Evolutionary conservation across 2,329 filamentous ascomycete species (phyloP).

Genomic region (Pestalotiopsis sp.): DNA sequence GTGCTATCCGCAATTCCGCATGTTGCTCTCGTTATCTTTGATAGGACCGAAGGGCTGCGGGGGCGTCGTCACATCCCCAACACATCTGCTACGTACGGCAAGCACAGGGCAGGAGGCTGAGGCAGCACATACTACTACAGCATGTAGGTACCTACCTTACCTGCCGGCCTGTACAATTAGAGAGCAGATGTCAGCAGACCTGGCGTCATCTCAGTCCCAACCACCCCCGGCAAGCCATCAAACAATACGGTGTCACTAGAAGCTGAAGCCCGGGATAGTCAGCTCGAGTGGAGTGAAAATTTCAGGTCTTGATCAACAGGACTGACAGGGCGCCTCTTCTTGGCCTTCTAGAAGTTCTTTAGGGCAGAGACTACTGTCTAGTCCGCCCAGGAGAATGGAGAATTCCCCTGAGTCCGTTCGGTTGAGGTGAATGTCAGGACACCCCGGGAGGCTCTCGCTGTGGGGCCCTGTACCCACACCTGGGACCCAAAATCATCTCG

Average conservation of each 20-base stretch:
- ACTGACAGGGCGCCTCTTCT: neutral
- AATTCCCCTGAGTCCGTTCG: neutral
- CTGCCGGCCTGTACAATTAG: neutral
- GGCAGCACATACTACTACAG: neutral
- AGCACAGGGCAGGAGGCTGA: neutral
- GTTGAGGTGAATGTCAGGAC: slow-evolving; percentile 1
- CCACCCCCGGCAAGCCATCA: neutral
- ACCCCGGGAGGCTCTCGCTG: neutral
- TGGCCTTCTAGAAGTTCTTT: slow-evolving; percentile 12
- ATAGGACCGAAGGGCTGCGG: neutral
- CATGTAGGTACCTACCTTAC: neutral
- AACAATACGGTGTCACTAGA: neutral
- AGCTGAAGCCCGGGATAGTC: neutral
- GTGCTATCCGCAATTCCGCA: neutral
- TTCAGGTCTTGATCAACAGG: neutral
- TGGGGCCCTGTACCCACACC: neutral
- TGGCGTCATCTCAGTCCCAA: neutral
- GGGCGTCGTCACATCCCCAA: neutral
- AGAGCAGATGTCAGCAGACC: neutral
- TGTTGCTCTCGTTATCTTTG: neutral
- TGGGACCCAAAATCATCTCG: neutral
- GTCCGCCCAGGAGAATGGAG: slow-evolving; percentile 6
- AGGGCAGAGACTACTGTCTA: slow-evolving; percentile 2
- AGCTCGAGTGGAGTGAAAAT: neutral
- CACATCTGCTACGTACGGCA: neutral